A percentile compares a stretch with the other conserved stretches of the same genome.
phyloP scores from a whole-genome alignment of 805 yeast genomes.

The Metschnikowia sp. region DNA sequence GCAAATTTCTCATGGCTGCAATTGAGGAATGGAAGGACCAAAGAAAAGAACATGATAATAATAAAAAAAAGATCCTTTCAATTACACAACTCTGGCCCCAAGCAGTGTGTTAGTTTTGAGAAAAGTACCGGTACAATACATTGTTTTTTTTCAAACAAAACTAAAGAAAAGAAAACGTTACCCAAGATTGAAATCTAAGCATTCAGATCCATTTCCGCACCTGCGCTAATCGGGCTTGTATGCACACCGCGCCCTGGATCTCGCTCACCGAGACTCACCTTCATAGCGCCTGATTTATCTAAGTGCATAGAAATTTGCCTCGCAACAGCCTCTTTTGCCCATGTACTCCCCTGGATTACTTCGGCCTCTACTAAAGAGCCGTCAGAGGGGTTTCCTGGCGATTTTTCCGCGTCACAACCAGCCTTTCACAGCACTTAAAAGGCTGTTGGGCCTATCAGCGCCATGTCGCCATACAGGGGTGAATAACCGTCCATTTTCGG shows the following conservation, averaged over 20 bases:
- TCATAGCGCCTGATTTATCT: background rate
- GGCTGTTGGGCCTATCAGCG: background rate
- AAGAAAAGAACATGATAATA: too few species aligned
- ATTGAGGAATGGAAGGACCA: too few species aligned
- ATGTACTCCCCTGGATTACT: conserved; percentile 7
- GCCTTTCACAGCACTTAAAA: background rate
- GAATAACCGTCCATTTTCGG: background rate
- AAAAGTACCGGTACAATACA: too few species aligned
- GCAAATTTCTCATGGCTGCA: too few species aligned
- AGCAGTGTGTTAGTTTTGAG: too few species aligned
- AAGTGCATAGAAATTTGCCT: background rate
- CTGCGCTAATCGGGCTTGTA: background rate
- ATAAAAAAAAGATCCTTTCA: too few species aligned
- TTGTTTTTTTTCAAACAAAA: too few species aligned
- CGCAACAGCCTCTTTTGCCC: background rate
- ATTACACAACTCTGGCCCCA: too few species aligned
- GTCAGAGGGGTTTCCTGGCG: background rate
- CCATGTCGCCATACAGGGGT: too few species aligned
- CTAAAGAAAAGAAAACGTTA: too few species aligned
- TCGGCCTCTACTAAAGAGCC: conserved; percentile 9
- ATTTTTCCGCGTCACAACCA: background rate
- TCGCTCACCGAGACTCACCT: background rate
- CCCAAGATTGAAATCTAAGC: too few species aligned
- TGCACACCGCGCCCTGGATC: background rate
- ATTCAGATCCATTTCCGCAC: background rate